Evolutionary conservation across 768 basidiomycete genomes (phyloP), one percentile per base, ranked within the genome.

Genomic region (Kwoniella mangroviensis): DNA sequence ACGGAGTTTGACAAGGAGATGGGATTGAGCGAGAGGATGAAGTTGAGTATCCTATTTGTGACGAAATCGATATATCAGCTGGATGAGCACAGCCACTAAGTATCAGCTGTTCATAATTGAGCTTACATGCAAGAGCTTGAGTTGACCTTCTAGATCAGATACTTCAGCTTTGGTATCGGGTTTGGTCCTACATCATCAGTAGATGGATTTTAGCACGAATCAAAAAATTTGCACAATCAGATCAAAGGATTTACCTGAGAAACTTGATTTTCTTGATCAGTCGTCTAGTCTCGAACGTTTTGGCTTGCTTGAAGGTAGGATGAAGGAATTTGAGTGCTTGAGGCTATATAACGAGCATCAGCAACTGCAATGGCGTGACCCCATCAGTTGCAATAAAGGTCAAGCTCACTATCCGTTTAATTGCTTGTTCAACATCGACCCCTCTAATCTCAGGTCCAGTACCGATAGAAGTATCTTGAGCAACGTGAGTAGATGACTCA

Each of bases 231-330:
- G 13, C 45, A 26, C 52, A 22, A 41, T 12, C 54, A 54, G 51
- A 55, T n/a, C 22, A 6, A 60, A 54, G n/a, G 21, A 63, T 45
- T 54, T 71, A 91, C 91, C 90, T 85, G 34, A 90, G 81, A 26
- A 85, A 86, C 81, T 91, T 93, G 34, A 94, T 84, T 82, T 88
- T 89, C 85, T 93, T 95, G 68, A 94, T 87, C n/a, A 90, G 83
- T 79, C 90, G 91, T 81, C 90, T 91, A 0, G 88, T 88, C 84
- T 96, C 94, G 70, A 92, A 91, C 0, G 87, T 84, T 79, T 89
- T 92, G 11, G 91, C 90, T 77, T 90, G 92, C 85, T 93, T 95
- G 34, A 90, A 88, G 4, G 90, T 88, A 75, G 91, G 91, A 72
- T 87, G 87, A 10, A 91, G 87, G 73, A 91, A 90, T 79, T 88